A percentile compares a stretch with the other conserved stretches of the same genome.
phyloP scores from a whole-genome alignment of 2,329 filamentous ascomycete genomes.

The Aspergillus fumigatus region DNA sequence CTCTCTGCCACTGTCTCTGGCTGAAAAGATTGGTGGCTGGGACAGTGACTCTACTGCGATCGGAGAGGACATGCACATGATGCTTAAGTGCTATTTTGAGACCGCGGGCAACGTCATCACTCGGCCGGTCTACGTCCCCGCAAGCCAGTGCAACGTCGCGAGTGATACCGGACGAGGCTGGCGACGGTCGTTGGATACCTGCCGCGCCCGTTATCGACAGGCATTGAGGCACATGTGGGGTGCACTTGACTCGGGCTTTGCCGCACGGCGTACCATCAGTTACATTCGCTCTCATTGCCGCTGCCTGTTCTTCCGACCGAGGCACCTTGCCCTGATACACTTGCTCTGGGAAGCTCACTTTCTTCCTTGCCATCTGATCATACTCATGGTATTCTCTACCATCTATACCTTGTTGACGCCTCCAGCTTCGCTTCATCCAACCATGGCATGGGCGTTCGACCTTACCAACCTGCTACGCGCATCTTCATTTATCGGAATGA shows the following conservation, averaged over 20 bases:
- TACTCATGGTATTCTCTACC: slow-evolving; percentile 59
- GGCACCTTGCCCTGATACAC: slow-evolving; percentile 57
- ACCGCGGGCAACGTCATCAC: slow-evolving; percentile 65
- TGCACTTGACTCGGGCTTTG: slow-evolving; percentile 63
- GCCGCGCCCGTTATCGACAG: slow-evolving; percentile 65
- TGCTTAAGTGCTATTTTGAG: slow-evolving; percentile 72
- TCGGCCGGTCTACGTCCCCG: slow-evolving; percentile 61
- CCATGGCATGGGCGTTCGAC: slow-evolving; percentile 55
- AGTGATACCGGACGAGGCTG: slow-evolving; percentile 30
- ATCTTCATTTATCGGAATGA: slow-evolving; percentile 59
- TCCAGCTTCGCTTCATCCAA: slow-evolving; percentile 49
- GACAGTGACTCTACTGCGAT: slow-evolving; percentile 67
- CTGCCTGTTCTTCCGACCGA: slow-evolving; percentile 19
- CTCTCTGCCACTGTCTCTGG: slow-evolving; percentile 62
- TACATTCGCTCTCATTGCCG: slow-evolving; percentile 5
- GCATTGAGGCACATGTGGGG: slow-evolving; percentile 74
- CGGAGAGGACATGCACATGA: slow-evolving; percentile 74
- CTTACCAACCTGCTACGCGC: slow-evolving; percentile 58
- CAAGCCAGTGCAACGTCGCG: slow-evolving; percentile 40
- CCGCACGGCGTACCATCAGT: slow-evolving; percentile 51
- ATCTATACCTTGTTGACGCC: slow-evolving; percentile 55
- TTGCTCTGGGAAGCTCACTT: slow-evolving; percentile 73
- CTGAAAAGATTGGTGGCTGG: slow-evolving; percentile 68
- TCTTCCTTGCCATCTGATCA: slow-evolving; percentile 62
- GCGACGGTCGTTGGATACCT: slow-evolving; percentile 45